Evolutionary conservation across 768 basidiomycete species (phyloP), one percentile per base, ranked within the genome.

Genomic region (Strobilomyces dryophilus): DNA sequence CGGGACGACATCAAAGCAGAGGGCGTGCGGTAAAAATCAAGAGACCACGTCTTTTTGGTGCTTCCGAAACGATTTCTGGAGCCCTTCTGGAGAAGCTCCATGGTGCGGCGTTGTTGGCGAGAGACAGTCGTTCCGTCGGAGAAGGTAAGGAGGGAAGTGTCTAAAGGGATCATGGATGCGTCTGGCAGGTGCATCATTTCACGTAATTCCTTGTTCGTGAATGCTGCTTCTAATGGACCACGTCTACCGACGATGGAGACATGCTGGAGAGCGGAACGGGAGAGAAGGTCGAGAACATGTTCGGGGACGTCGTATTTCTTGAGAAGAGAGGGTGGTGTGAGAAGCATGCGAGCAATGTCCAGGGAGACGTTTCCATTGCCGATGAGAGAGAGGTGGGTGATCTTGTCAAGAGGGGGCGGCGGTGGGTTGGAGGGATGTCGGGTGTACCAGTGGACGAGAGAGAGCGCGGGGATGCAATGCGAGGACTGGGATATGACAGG

Each of bases 321-420:
- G 42, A 98, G 80, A 3, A 74, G 70, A 17, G 79, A 73, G 1
- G 85, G 78, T 3, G 81, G 72, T 12, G 87, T 88, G 55, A 99
- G 81, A 7, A 98, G 80, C 65, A 98, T 92, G 5, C 95, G 81
- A 1, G 94, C 93, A 26, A 95, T 76, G 62, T 99, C 95, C 32
- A 99, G 76, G 8, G 94, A 87, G 51, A 99, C 95, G 60, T 98
- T 98, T 11, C 95, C 95, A 56, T 93, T 91, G 0, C 97, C 95
- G 41, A 98, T 86, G 49, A 99, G 73, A 1, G 90, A 83, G 27
- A 95, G 83, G 59, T 95, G 88, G 2, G 76, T 65, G 4, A 82
- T 70, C 37, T 77, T 78, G 29, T 89, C 81, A 2, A 93, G 77
- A 0, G 84, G 74, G 1, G 87, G 84, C 1, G 87, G 76, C 0